Base-by-base conservation (phyloP, 176 grass and related monocot genomes). In the Lolium multiflorum region DNA sequence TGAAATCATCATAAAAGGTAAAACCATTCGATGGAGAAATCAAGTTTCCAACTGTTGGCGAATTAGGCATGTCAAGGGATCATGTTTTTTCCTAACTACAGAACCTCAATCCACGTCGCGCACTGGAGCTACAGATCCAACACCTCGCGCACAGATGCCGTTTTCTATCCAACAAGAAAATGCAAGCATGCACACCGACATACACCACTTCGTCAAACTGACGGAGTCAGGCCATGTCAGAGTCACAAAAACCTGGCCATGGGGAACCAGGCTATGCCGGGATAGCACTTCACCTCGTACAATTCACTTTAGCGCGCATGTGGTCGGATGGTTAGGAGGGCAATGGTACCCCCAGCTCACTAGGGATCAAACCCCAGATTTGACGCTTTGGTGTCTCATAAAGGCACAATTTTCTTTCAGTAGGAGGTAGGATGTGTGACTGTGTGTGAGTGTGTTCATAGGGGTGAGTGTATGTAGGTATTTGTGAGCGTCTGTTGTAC, bases 61-160 rank as follows among this genome's bases (percentile, higher is more conserved):
- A 18, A 47, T 63, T 46, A 67, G 15, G 6, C 75, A 61, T n/a
- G 61, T 24, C n/a, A 6, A 81, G 0, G 3, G 17, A 26, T 20
- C 38, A n/a, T 81, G 24, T 7, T 2, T 76, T 6, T 37, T 14
- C 11, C 25, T 39, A 6, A 9, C 54, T 18, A 17, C 5, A 71
- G 3, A 44, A 49, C 35, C 9, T 25, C 58, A n/a, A 43, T 60
- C 15, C 22, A 73, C 9, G 22, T 75, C 48, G 52, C 17, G 13
- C 69, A 77, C 26, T 70, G 49, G 25, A 83, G 41, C 24, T 50
- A 8, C 57, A 78, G 38, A 15, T 77, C 7, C 31, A 91, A 64
- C 70, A 76, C 44, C 60, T 21, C 59, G 28, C 69, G 20, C 39
- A 41, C 26, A 38, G n/a, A 17, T 83, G 38, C 38, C 66, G 21